Evolutionary conservation across 192 early-diverging fungal species (phyloP).

Genomic region (Rhizophlyctis rosea): DNA sequence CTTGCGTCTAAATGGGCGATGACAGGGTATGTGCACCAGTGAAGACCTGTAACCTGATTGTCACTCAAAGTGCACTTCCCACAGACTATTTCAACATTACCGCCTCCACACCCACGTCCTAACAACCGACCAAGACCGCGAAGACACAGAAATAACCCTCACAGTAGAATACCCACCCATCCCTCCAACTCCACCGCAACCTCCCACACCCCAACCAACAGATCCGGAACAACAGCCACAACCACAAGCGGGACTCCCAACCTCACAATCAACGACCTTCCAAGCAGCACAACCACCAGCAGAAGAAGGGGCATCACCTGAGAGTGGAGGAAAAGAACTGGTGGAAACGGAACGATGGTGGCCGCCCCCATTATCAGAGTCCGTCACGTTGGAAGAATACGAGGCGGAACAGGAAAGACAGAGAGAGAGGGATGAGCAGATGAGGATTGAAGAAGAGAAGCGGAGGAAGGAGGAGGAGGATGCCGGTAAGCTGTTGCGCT

Average conservation of each 20-base stretch:
- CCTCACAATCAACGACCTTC: not conserved
- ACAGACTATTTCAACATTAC: slow-evolving; percentile 30
- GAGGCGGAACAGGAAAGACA: slow-evolving; percentile 27
- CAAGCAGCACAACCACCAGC: slow-evolving; percentile 1
- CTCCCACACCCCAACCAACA: not conserved
- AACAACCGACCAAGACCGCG: slow-evolving; percentile 8
- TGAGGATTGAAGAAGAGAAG: slow-evolving; percentile 20
- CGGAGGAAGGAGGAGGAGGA: slow-evolving; percentile 20
- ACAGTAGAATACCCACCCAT: slow-evolving; percentile 19
- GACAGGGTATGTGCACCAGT: too few species aligned
- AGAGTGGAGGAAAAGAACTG: not conserved
- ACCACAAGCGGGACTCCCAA: too few species aligned
- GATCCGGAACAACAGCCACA: not conserved
- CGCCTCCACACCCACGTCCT: slow-evolving; percentile 23
- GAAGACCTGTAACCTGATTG: too few species aligned
- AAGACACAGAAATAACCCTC: not conserved
- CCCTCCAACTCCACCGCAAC: slow-evolving; percentile 7
- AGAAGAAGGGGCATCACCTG: not conserved
- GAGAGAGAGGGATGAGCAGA: slow-evolving; percentile 21
- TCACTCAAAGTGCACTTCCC: not conserved
- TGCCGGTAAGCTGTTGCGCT: too few species aligned
- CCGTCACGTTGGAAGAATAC: slow-evolving; percentile 29
- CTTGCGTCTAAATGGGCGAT: too few species aligned
- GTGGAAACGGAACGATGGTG: slow-evolving; percentile 5
- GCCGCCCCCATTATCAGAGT: slow-evolving; percentile 21